Percentiles rank a stretch among this genome's conserved stretches.
Evolutionary conservation across 2,329 filamentous ascomycete genomes (phyloP).

Genomic region (Cercospora beticola): DNA sequence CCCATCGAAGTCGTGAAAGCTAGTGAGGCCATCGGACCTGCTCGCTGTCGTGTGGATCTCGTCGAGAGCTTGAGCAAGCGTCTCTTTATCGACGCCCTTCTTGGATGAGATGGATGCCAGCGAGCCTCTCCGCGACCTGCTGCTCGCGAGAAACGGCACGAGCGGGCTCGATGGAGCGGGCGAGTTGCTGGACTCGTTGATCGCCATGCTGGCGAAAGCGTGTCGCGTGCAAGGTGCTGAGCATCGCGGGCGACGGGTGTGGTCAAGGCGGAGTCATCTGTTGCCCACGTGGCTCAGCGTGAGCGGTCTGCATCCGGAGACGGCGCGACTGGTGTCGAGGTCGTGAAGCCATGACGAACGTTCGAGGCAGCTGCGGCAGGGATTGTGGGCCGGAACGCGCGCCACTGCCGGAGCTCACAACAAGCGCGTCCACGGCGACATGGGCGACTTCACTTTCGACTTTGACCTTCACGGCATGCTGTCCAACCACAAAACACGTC

Average conservation of each 20-base stretch:
- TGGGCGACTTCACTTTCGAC: not conserved
- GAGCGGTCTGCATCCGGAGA: not conserved
- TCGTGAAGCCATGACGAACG: slow-evolving; percentile 5
- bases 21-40: slow-evolving; percentile 78
- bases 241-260: not conserved
- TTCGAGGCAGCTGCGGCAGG: slow-evolving; percentile 1
- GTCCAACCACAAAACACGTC: not conserved
- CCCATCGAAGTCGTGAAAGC: slow-evolving; percentile 92
- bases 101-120: slow-evolving; percentile 42
- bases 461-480: not conserved
- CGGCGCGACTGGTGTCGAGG: not conserved
- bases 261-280: not conserved
- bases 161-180: slow-evolving; percentile 33
- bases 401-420: not conserved
- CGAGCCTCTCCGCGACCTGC: slow-evolving; percentile 40
- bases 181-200: slow-evolving; percentile 28
- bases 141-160: slow-evolving; percentile 32
- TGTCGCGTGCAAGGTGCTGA: not conserved
- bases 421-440: not conserved
- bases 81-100: slow-evolving; percentile 63
- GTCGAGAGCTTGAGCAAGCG: slow-evolving; percentile 74
- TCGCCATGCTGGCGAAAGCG: slow-evolving; percentile 26
- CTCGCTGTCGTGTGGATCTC: slow-evolving; percentile 88
- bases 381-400: not conserved
- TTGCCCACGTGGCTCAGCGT: not conserved